A percentile compares a stretch with the other conserved stretches of the same genome.
Conservation (phyloP, 352 stramenopile genomes). For the Phytophthora ramorum region DNA sequence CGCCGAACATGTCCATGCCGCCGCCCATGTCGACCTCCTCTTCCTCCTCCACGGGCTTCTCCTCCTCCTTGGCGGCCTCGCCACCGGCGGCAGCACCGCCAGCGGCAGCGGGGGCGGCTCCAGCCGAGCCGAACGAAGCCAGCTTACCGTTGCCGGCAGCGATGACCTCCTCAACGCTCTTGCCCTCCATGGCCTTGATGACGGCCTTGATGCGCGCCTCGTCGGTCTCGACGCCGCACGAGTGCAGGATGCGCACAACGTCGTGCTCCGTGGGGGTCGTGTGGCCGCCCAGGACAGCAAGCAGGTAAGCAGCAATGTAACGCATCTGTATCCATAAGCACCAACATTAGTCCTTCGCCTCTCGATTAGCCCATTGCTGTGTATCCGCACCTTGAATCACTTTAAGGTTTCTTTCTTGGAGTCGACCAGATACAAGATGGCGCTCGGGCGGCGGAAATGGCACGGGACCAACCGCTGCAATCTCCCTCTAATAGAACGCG, state of each 20-base stretch:
- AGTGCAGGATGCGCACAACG: slow-evolving; percentile 92
- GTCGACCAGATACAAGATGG: slow-evolving; percentile 92
- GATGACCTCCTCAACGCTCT: slow-evolving; percentile 87
- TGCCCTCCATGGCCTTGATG: slow-evolving; percentile 84
- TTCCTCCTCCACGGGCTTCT: slow-evolving; percentile 85
- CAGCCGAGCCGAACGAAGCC: slow-evolving; percentile 79
- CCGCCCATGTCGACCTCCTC: slow-evolving; percentile 88
- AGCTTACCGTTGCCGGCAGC: slow-evolving; percentile 83
- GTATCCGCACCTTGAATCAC: slow-evolving; percentile 88
- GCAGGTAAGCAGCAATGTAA: slow-evolving; percentile 97
- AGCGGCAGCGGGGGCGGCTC: slow-evolving; percentile 51
- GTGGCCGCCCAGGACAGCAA: slow-evolving; percentile 96
- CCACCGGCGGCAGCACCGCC: slow-evolving; percentile 57
- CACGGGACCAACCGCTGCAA: slow-evolving; percentile 52
- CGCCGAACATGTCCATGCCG: slow-evolving; percentile 92
- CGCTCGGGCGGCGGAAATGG: slow-evolving; percentile 17
- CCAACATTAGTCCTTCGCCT: slow-evolving; percentile 17
- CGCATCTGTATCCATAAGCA: slow-evolving; percentile 81
- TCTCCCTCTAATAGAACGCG: slow-evolving; percentile 56
- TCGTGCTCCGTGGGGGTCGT: slow-evolving; percentile 88
- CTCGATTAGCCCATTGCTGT: neutral
- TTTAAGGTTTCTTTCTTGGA: slow-evolving; percentile 89
- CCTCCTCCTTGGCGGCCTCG: slow-evolving; percentile 60
- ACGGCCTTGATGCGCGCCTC: slow-evolving; percentile 69
- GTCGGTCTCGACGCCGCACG: slow-evolving; percentile 91